Conservation (phyloP, 1,139 yeast genomes). For the Insectozyma bohioensis region DNA sequence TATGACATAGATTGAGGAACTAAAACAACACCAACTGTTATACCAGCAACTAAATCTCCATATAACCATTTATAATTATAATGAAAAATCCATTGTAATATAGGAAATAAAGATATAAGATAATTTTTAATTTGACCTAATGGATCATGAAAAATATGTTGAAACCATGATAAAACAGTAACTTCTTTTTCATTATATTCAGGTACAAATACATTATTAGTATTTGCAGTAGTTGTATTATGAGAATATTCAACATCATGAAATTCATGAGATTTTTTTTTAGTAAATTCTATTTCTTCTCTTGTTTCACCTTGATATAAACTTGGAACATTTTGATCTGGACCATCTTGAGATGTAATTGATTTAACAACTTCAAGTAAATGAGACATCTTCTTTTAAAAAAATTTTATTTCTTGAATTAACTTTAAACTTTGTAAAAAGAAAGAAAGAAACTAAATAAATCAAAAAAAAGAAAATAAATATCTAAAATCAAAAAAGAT, state of each 20-base stretch:
- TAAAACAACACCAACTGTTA: conserved; percentile 88
- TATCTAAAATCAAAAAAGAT: too few species aligned
- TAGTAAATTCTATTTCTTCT: conserved; percentile 4
- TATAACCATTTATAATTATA: conserved; percentile 79
- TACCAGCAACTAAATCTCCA: conserved; percentile 86
- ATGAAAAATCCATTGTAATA: conserved; percentile 76
- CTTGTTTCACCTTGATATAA: conserved; percentile 17
- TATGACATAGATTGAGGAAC: conserved; percentile 97
- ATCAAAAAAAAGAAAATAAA: too few species aligned
- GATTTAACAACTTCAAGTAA: conserved; percentile 13
- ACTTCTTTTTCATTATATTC: conserved; percentile 44
- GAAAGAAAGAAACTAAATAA: too few species aligned
- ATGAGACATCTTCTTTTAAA: conserved; percentile 16
- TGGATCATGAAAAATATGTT: conserved; percentile 42
- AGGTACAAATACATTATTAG: conserved; percentile 25
- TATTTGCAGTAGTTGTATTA: conserved; percentile 1
- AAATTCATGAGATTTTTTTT: conserved; percentile 15
- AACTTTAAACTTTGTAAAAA: too few species aligned
- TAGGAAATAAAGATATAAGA: conserved; percentile 69
- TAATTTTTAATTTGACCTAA: conserved; percentile 40
- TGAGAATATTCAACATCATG: conserved; percentile 9
- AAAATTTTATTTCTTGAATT: too few species aligned
- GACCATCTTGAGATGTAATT: conserved; percentile 13
- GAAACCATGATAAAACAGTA: conserved; percentile 47
- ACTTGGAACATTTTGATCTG: conserved; percentile 22